Base-by-base conservation (phyloP, 106 monocot species). In the Allium fistulosum region DNA sequence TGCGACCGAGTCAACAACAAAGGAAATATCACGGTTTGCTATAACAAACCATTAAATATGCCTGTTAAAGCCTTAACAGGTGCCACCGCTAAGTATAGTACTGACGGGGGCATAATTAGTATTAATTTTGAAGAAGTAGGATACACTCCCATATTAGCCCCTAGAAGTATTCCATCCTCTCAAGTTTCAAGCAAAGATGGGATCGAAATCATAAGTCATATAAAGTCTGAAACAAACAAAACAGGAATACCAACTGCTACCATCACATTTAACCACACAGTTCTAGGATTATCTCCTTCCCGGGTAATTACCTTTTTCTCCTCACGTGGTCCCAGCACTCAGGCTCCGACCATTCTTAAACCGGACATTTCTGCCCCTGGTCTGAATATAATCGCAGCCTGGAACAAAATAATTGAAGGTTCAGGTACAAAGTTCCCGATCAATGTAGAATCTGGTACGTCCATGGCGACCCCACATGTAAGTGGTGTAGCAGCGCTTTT, bases 301-400 rank as follows among this genome's bases (percentile, higher is more conserved):
- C 84, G 80, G 2, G 59, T 69, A 6, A 26, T 84, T 16, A 65
- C 62, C 2, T 53, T 56, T 9, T 80, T 80, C 80, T 84, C 80
- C 17, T 80, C 84, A 9, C 48, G 84, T 6, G 84, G 84, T 0
- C 84, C 84, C 0, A 68, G 51, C 59, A 2, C 3, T 11, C 53
- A 55, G 15, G 0, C 53, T 15, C 53, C 53, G 13, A 15, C 2
- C 15, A 8, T 55, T 55, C 53, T 55, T 2, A 55, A 55, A 15
- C 53, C 53, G 13, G 13, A 55, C 15, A 55, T 55, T 15, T 11
- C 53, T 6, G 15, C 53, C 7, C 53, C 53, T 12, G 53, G 53
- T 12, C 53, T 55, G 13, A 55, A 55, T 15, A 55, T 55, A 12
- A 11, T 55, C 15, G 53, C 53, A 12, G 53, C 53, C 2, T 55